Evolutionary conservation across 768 basidiomycete species (phyloP).

Genomic region (Naganishia friedmannii): DNA sequence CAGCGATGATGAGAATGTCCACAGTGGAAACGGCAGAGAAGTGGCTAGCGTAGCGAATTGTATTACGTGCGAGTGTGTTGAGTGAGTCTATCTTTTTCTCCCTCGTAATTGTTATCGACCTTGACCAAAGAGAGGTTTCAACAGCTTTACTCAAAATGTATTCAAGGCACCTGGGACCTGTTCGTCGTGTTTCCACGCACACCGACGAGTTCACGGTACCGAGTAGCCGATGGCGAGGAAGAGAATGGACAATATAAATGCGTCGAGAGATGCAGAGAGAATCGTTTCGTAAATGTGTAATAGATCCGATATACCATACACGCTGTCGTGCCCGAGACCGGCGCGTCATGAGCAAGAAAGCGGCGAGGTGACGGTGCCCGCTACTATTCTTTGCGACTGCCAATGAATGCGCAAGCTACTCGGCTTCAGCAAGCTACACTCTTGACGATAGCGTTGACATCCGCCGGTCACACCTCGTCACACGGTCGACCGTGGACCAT

Average conservation of each 20-base stretch:
- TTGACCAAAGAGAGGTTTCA: background rate
- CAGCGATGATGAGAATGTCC: slow-evolving; percentile 13
- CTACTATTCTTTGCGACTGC: no score
- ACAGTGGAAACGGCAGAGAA: background rate
- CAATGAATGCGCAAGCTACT: no score
- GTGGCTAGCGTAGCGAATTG: background rate
- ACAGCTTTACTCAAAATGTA: slow-evolving; percentile 18
- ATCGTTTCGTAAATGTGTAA: no score
- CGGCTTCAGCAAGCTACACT: no score
- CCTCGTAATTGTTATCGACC: background rate
- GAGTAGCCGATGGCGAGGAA: no score
- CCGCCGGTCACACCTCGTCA: no score
- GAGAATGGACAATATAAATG: background rate
- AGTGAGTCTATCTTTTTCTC: background rate
- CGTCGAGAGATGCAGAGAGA: no score
- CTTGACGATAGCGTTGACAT: no score
- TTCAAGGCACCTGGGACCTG: slow-evolving; percentile 19
- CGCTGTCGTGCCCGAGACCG: no score
- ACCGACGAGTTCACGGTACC: background rate
- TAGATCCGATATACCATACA: no score
- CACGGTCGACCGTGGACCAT: background rate
- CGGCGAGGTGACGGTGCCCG: no score
- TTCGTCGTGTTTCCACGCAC: slow-evolving; percentile 20
- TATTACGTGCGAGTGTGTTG: slow-evolving; percentile 7
- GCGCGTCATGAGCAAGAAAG: no score